Conservation (phyloP, 2,329 filamentous ascomycete species). For the Pezicula rhizophila region DNA sequence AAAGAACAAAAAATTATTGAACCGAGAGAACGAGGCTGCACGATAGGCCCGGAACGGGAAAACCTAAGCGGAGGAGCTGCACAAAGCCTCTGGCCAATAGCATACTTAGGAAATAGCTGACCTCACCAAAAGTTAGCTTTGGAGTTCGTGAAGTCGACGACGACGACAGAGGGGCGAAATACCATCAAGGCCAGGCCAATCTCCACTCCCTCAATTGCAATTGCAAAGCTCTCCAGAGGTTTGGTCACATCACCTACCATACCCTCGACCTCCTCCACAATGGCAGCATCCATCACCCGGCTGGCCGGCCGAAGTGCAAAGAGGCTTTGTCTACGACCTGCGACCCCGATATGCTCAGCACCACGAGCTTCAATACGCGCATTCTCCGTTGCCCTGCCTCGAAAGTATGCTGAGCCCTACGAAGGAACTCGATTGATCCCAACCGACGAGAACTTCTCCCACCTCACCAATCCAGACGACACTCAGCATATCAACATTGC, state of each 20-base stretch:
- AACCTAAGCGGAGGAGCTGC: too few relatives aligned
- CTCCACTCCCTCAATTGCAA: constrained; percentile 14
- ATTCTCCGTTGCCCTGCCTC: constrained; percentile 59
- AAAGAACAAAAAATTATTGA: neutral
- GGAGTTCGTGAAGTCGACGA: neutral
- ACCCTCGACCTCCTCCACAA: constrained; percentile 35
- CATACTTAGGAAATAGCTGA: neutral
- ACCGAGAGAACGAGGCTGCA: constrained; percentile 32
- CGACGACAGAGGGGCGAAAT: neutral
- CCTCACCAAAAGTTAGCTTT: neutral
- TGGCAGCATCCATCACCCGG: constrained; percentile 69
- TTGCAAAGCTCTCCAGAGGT: constrained; percentile 13
- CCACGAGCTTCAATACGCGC: constrained; percentile 42
- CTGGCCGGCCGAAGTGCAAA: constrained; percentile 66
- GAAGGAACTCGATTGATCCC: constrained; percentile 44
- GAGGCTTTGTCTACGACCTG: constrained; percentile 52
- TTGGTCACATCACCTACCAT: constrained; percentile 15
- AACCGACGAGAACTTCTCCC: constrained; percentile 57
- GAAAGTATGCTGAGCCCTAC: constrained; percentile 55
- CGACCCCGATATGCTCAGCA: constrained; percentile 27
- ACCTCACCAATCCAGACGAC: constrained; percentile 40
- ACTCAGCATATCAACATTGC: constrained; percentile 18
- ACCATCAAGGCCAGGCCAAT: constrained; percentile 1
- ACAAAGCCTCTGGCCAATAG: neutral
- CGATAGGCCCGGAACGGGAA: too few relatives aligned